Base-by-base conservation (phyloP, 2,329 filamentous ascomycete species). In the Teratosphaeria viscida region DNA sequence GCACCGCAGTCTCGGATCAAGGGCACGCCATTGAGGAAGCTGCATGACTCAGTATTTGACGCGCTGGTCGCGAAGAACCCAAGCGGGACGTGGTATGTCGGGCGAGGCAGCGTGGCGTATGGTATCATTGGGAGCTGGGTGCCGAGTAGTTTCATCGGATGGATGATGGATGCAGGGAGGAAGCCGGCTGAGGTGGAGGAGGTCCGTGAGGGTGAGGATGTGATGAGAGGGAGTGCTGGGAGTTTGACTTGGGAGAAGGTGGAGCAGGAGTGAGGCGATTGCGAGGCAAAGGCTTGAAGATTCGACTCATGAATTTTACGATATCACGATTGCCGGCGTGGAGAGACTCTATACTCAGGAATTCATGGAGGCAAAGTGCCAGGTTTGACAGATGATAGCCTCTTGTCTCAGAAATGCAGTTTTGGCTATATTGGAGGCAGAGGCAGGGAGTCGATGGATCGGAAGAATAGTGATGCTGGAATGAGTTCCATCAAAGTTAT, bases 41-140 rank as follows among this genome's bases (percentile, higher is more conserved):
- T 99, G 58, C 89, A 97, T 74, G 87, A 90, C 69, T 86, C 89
- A 2, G 87, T 99, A 10, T 95, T 96, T 71, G 92, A 97, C 71
- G 89, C 94, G 37, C 82, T 97, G 58, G 86, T 89, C 64, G 82
- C 84, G 52, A 82, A 82, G 65, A 71, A 72, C 55, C 82, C 81
- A 29, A 79, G 78, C 54, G 78, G 82, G 39, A 82, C 88, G 1
- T 83, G 92, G 64, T 86, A 89, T 60, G 87, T 96, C 16, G 94
- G 94, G 0, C 84, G 91, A 57, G 94, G 94, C 6, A 90, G 90
- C 56, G 80, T 87, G 59, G 80, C 91, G 0, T 97, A 97, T 73
- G 88, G 89, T 47, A 80, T 96, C 34, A 87, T 97, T 7, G 94
- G 92, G 5, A 82, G 83, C 47, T 92, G 87, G 83, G 81, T 88